Percentiles rank a stretch among this genome's conserved stretches.
Conservation (phyloP, 345 rosid genomes). For the Aegle marmelos region DNA sequence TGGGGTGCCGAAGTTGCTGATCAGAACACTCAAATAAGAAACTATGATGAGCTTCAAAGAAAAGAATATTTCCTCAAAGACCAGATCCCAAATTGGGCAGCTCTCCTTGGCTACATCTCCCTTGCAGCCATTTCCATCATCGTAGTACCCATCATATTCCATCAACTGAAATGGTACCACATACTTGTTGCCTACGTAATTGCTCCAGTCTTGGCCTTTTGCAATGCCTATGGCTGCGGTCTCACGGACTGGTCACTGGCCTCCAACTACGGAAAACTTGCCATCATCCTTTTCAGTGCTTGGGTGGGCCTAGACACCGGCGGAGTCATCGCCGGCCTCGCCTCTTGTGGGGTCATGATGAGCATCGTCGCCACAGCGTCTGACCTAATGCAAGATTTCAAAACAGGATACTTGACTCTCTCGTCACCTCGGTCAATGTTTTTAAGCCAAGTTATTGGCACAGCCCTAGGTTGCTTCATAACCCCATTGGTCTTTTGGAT, state of each 20-base stretch:
- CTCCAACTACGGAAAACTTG: conserved; percentile 79
- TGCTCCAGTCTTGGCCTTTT: conserved; percentile 80
- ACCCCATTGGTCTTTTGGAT: conserved; percentile 73
- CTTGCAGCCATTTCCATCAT: conserved; percentile 52
- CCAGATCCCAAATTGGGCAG: conserved; percentile 62
- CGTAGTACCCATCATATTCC: conserved; percentile 63
- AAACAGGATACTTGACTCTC: conserved; percentile 85
- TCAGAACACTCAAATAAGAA: neutral
- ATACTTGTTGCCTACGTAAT: conserved; percentile 58
- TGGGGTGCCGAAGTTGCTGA: neutral
- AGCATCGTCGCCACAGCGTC: conserved; percentile 89
- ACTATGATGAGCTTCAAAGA: conserved; percentile 40
- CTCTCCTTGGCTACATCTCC: conserved; percentile 48
- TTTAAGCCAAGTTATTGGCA: conserved; percentile 73
- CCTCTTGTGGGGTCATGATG: conserved; percentile 92
- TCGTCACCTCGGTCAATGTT: conserved; percentile 92
- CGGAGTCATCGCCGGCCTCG: conserved; percentile 78
- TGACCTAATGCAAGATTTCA: conserved; percentile 90
- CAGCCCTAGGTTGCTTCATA: conserved; percentile 63
- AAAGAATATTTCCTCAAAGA: conserved; percentile 70
- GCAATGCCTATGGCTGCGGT: conserved; percentile 92
- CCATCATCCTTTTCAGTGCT: conserved; percentile 71
- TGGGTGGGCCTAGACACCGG: conserved; percentile 71
- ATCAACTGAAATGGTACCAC: conserved; percentile 72
- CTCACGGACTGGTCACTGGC: conserved; percentile 91